Evolutionary conservation across 2,329 filamentous ascomycete species (phyloP), one percentile per base, ranked within the genome.

Genomic region (Cladosporium colombiae): DNA sequence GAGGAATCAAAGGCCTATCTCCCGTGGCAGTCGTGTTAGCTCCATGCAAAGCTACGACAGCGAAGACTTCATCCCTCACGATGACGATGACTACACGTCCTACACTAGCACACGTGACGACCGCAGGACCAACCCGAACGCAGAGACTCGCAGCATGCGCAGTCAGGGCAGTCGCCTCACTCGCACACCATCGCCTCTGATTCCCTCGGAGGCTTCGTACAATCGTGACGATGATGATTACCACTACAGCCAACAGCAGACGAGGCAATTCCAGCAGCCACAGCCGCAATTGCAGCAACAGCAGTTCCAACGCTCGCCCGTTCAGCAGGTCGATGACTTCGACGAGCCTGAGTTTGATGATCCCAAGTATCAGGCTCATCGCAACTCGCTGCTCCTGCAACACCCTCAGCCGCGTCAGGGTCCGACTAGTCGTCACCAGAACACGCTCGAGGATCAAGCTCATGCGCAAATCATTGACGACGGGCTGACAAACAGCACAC

Each of bases 321-420:
- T 72, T 13, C 72, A 75, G 53, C 67, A 74, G 21, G 25, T 56
- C 2, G 70, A 72, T 49, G 68, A 70, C 18, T 72, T 74, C 56
- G 66, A 68, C 23, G 66, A 65, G 14, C 64, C 62, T 27, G 53
- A 68, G 44, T 75, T 81, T 68, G 81, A 83, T 49, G 89, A 93
- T 70, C 90, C 91, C 56, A 93, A 93, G 77, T 93, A 93, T 77
- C 89, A 90, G 77, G 90, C 90, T 65, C 90, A 93, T 76, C 88
- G 91, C 71, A 91, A 93, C 78, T 93, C 90, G 29, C 77, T 93
- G 65, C 92, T 92, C 72, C 81, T 94, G 46, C 88, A 92, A 74
- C 91, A 94, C 77, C 91, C 91, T 6, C 91, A 93, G 75, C 91
- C 91, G 10, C 83, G 90, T 31, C 88, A 86, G 21, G 91, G 91